Percentiles rank a stretch among this genome's conserved stretches.
phyloP scores from a whole-genome alignment of 306 rosid genomes.

The Ziziphus jujuba region DNA sequence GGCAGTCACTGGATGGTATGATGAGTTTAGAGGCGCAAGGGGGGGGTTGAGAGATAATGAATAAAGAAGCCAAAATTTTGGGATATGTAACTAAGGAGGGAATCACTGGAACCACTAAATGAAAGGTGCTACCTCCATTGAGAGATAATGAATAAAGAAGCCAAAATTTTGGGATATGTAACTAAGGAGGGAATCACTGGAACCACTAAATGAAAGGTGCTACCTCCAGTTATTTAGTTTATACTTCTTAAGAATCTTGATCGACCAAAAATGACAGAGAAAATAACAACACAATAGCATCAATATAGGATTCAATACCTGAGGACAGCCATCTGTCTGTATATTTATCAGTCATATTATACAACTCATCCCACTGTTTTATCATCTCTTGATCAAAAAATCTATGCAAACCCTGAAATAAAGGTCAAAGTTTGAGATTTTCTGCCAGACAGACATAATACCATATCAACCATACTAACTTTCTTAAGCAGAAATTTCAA shows the following conservation, averaged over 20 bases:
- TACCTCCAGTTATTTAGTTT: background rate
- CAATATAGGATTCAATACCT: slow-evolving; percentile 41
- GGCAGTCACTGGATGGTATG: too few relatives aligned
- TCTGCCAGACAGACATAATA: slow-evolving; percentile 11
- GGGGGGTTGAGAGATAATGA: background rate
- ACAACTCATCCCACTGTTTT: slow-evolving; percentile 69
- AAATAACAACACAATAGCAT: slow-evolving; percentile 3
- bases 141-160: background rate
- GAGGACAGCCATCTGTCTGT: slow-evolving; percentile 93
- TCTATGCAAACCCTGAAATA: slow-evolving; percentile 68
- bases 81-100: background rate
- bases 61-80: background rate
- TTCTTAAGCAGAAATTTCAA: background rate
- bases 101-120: background rate
- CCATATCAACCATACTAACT: slow-evolving; percentile 1
- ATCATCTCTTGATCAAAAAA: slow-evolving; percentile 55
- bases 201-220: background rate
- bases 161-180: background rate
- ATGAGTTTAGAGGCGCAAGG: too few relatives aligned
- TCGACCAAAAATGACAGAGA: background rate
- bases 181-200: background rate
- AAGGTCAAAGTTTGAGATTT: slow-evolving; percentile 18
- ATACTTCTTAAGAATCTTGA: background rate
- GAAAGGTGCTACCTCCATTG: background rate
- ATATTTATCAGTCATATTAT: slow-evolving; percentile 72